Base-by-base conservation (phyloP, 2,329 filamentous ascomycete species). In the Alternaria incomplexa region DNA sequence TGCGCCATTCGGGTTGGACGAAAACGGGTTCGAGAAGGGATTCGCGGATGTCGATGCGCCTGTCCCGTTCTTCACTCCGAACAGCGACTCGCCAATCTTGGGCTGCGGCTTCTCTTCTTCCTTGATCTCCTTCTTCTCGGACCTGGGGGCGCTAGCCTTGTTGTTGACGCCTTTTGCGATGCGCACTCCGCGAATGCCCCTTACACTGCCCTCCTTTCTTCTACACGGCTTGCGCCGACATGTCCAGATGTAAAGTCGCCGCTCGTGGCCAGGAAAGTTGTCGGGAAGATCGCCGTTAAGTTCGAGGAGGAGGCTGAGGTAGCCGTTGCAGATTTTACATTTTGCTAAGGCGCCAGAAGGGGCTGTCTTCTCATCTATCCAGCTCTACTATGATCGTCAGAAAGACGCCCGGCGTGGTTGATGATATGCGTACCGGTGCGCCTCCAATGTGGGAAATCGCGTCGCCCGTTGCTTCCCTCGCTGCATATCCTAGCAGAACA, bases 211-310 rank as follows among this genome's bases (percentile, higher is more conserved):
- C 20, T 90, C 86, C 73, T 93, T 95, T 66, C 94, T 87, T 73
- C 92, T 88, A 77, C 96, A 99, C 11, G 88, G 84, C 78, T 92
- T 92, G 68, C 88, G 86, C 62, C 89, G 87, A 80, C 96, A 99
- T 17, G 88, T 88, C 79, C 97, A 93, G 12, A 99, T 85, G 75
- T 97, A 98, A 17, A 99, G 79, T 65, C 95, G 88, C 70, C 96
- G 87, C 74, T 97, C 93, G 80, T 98, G 93, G 59, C 90, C 89
- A 2, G 93, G 91, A 74, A 97, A 97, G 52, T 89, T 86, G 58
- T 95, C 91, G 13, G 93, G 94, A 4, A 98, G 86, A 77, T 97
- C 93, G 73, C 89, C 94, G 80, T 99, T 93, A 26, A 99, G 87
- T 80, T 99, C 93, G 50, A 99, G 87, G 4, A 99, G 87, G 11